Percentiles rank a stretch among this genome's conserved stretches.
Conservation (phyloP, 2,329 filamentous ascomycete species). For the Leptographium procerum region DNA sequence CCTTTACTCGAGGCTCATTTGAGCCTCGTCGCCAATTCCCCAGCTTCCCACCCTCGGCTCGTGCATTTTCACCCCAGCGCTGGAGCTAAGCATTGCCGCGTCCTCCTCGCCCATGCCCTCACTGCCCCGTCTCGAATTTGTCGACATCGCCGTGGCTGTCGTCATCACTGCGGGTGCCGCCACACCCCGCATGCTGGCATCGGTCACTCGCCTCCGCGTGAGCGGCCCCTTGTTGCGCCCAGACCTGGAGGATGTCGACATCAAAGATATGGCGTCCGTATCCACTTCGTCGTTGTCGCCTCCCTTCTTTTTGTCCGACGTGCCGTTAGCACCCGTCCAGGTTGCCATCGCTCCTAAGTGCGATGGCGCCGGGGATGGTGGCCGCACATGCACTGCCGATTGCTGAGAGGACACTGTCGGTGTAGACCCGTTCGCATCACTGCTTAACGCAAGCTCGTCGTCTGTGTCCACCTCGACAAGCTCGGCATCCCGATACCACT, state of each 20-base stretch:
- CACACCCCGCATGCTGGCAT: constrained; percentile 22
- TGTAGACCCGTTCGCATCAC: not conserved
- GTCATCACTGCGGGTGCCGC: constrained; percentile 3
- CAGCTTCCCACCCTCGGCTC: constrained; percentile 49
- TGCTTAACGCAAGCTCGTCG: constrained; percentile 10
- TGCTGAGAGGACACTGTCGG: not conserved
- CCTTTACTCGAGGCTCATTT: constrained; percentile 63
- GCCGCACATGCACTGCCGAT: not conserved
- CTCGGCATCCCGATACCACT: constrained; percentile 96
- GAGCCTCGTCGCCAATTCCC: constrained; percentile 73
- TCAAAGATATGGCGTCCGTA: constrained; percentile 32
- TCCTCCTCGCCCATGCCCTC: constrained; percentile 32
- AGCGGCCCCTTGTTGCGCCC: constrained; percentile 30
- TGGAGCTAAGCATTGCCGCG: constrained; percentile 27
- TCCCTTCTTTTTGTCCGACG: constrained; percentile 7
- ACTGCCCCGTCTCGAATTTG: constrained; percentile 26
- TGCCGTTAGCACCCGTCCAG: not conserved
- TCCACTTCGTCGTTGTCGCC: constrained; percentile 12
- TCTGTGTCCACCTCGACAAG: constrained; percentile 59
- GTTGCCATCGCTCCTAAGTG: constrained; percentile 1
- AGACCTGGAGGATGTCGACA: constrained; percentile 33
- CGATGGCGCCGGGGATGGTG: constrained; percentile 5
- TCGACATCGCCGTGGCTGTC: constrained; percentile 6
- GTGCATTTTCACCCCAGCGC: constrained; percentile 41
- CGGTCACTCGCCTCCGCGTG: constrained; percentile 25